Evolutionary conservation across 2,329 filamentous ascomycete species (phyloP).

Genomic region (Penicillium sp.): DNA sequence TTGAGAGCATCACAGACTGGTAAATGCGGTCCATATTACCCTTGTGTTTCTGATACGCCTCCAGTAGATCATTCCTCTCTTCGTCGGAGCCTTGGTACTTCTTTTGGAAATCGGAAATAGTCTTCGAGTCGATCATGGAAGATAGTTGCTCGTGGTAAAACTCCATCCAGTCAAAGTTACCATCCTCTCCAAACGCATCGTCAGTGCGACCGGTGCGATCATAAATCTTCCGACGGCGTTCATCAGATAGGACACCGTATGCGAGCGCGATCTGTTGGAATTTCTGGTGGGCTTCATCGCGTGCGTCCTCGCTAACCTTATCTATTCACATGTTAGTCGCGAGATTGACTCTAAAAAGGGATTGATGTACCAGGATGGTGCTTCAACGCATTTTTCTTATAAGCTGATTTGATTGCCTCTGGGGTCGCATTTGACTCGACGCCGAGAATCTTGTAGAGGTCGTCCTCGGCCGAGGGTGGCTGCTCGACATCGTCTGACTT

Average conservation of each 20-base stretch:
- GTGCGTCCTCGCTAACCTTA: conserved; percentile 65
- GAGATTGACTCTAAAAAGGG: neutral
- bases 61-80: conserved; percentile 70
- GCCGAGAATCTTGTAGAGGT: conserved; percentile 72
- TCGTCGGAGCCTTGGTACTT: conserved; percentile 83
- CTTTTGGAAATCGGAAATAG: conserved; percentile 67
- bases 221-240: conserved; percentile 73
- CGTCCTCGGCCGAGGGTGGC: conserved; percentile 22
- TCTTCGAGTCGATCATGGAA: conserved; percentile 65
- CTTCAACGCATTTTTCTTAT: conserved; percentile 82
- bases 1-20: conserved; percentile 77
- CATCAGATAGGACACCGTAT: conserved; percentile 85
- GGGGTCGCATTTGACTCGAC: conserved; percentile 65
- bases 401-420: conserved; percentile 80
- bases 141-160: conserved; percentile 83
- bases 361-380: conserved; percentile 66
- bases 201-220: conserved; percentile 85
- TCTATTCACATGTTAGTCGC: conserved; percentile 48
- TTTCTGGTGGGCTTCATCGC: conserved; percentile 65
- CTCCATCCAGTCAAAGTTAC: conserved; percentile 80
- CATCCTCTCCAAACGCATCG: conserved; percentile 65
- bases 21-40: conserved; percentile 76
- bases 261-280: conserved; percentile 93
- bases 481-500: conserved; percentile 13
- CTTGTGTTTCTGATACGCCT: conserved; percentile 64